A percentile compares a stretch with the other conserved stretches of the same genome.
phyloP scores from a whole-genome alignment of 2,329 filamentous ascomycete genomes.

The Sclerotinia nivalis region DNA sequence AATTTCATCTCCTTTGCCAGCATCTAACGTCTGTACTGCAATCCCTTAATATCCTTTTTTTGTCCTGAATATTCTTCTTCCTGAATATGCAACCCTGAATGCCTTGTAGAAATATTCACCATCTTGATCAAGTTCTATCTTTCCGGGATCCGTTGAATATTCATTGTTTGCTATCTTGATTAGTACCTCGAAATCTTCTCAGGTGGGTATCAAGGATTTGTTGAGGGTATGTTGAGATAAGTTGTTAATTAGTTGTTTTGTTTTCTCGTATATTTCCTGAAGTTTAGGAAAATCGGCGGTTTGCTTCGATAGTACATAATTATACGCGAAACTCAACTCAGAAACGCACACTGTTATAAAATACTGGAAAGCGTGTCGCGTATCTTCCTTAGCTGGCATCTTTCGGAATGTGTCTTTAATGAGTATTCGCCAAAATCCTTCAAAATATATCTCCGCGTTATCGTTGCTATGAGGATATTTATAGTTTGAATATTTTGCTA shows the following conservation, averaged over 20 bases:
- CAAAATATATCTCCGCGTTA: slow-evolving; percentile 3
- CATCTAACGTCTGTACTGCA: slow-evolving; percentile 12
- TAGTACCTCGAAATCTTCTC: not conserved
- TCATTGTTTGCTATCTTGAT: not conserved
- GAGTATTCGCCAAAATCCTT: slow-evolving; percentile 27
- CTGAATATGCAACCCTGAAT: slow-evolving; percentile 25
- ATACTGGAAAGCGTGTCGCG: slow-evolving; percentile 6
- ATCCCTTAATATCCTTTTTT: slow-evolving; percentile 16
- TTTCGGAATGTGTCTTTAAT: slow-evolving; percentile 26
- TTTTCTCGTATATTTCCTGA: not conserved
- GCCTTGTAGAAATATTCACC: slow-evolving; percentile 20
- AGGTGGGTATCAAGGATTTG: not conserved
- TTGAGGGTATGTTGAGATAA: slow-evolving; percentile 11
- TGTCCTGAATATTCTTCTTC: slow-evolving; percentile 23
- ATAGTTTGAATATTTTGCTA: not conserved
- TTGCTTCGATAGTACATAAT: not conserved
- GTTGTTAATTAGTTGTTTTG: not conserved
- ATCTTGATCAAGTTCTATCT: not conserved
- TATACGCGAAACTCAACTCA: slow-evolving; percentile 1
- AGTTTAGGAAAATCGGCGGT: not conserved
- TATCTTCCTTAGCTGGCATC: slow-evolving; percentile 1
- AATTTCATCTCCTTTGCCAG: not conserved
- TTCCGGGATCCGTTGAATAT: not conserved
- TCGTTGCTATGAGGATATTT: not conserved
- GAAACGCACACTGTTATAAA: slow-evolving; percentile 17